phyloP scores from a whole-genome alignment of 768 basidiomycete species.

The Multifurca ochricompacta region DNA sequence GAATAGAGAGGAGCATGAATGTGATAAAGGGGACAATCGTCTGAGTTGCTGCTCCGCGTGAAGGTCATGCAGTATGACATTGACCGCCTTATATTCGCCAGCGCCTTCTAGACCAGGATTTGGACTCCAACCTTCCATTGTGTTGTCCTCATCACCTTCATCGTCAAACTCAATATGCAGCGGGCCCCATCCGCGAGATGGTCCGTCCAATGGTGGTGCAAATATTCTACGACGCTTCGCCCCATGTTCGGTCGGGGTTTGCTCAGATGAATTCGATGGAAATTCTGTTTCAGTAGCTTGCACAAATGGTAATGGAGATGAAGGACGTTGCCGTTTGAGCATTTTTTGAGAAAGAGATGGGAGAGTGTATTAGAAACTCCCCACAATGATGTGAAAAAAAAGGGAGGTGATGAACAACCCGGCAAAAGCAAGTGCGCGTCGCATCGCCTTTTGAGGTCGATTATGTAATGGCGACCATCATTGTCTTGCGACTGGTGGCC shows the following conservation, averaged over 20 bases:
- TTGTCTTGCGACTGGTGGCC: no score
- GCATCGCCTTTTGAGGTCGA: conserved; percentile 12
- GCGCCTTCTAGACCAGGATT: conserved; percentile 1
- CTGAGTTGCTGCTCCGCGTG: conserved; percentile 64
- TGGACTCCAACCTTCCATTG: not conserved
- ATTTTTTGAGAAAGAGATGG: not conserved
- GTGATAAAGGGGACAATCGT: conserved; percentile 28
- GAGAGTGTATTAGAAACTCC: not conserved
- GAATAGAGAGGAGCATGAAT: not conserved
- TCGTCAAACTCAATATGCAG: conserved; percentile 9
- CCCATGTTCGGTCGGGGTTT: conserved; percentile 29
- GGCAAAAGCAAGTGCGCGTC: not conserved
- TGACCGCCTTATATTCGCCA: conserved; percentile 49
- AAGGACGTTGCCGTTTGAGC: conserved; percentile 22
- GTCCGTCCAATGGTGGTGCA: conserved; percentile 48
- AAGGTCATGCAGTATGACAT: conserved; percentile 60
- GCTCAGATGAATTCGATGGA: conserved; percentile 13
- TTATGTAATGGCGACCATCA: conserved; percentile 7
- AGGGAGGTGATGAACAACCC: not conserved
- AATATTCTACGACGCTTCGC: conserved; percentile 48
- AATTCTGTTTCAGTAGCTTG: conserved; percentile 15
- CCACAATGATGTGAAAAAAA: not conserved
- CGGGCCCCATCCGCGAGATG: conserved; percentile 38
- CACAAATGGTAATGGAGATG: conserved; percentile 13
- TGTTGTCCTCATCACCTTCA: conserved; percentile 28